phyloP scores from a whole-genome alignment of 2,329 filamentous ascomycete genomes.

The Scedosporium minutisporum region DNA sequence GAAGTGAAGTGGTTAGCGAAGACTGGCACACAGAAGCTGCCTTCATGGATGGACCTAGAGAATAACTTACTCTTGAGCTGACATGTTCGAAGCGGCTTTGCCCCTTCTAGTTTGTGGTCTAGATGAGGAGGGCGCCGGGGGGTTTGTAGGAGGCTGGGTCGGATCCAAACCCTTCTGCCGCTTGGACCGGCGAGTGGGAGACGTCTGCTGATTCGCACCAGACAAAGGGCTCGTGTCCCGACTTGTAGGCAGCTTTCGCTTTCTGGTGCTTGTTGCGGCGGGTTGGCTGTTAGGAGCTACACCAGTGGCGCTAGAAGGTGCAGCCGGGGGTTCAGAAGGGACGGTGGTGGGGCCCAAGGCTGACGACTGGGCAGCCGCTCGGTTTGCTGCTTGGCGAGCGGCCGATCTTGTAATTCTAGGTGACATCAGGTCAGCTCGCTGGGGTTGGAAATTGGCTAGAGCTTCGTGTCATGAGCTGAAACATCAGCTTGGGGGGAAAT shows the following conservation, averaged over 20 bases:
- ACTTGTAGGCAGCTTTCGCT: conserved; percentile 59
- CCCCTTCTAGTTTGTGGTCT: neutral
- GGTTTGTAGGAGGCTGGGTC: conserved; percentile 7
- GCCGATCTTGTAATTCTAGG: conserved; percentile 92
- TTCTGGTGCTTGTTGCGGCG: conserved; percentile 48
- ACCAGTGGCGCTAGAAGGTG: conserved; percentile 25
- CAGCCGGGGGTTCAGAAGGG: conserved; percentile 27
- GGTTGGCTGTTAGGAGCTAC: conserved; percentile 23
- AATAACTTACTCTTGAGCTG: conserved; percentile 55
- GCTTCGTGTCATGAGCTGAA: neutral
- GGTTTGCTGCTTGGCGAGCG: conserved; percentile 74
- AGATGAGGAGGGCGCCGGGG: conserved; percentile 5
- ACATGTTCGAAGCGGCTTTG: conserved; percentile 58
- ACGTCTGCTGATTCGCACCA: conserved; percentile 19
- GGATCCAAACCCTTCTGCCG: conserved; percentile 13
- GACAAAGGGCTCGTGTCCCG: conserved; percentile 37
- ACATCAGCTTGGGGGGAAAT: neutral
- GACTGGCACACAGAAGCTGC: neutral
- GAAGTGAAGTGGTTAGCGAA: neutral
- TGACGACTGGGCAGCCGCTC: conserved; percentile 33
- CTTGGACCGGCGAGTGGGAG: conserved; percentile 15
- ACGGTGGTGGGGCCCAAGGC: conserved; percentile 28
- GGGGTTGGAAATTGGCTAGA: neutral
- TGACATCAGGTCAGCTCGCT: conserved; percentile 61
- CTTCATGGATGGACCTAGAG: neutral